These are phyloP conservation scores for Tricholoma bakamatsutake DNA, from an alignment of 768 basidiomycete species.

Conservation along the genomic window DNA sequence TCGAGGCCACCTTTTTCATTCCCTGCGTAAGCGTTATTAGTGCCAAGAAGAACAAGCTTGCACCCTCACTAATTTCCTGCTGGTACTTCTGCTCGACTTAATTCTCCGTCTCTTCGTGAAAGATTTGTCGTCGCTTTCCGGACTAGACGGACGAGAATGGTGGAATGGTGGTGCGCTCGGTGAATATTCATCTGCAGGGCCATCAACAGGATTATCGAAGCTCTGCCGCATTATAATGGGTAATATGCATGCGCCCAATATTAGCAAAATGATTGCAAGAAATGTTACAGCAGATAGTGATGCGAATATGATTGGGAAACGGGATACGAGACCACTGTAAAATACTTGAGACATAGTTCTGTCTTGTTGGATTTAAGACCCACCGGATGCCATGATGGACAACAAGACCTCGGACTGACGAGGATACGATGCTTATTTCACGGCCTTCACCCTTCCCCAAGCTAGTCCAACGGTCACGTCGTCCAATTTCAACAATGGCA, in stretches of 20 bases:
- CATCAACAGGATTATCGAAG: conserved; percentile 6
- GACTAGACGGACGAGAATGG: conserved; percentile 10
- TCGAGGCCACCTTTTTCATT: conserved; percentile 26
- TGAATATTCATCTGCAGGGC: conserved; percentile 3
- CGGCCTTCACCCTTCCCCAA: conserved; percentile 66
- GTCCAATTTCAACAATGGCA: conserved; percentile 69
- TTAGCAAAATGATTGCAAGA: conserved; percentile 38
- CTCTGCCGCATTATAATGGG: conserved; percentile 32
- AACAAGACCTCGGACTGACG: conserved; percentile 55
- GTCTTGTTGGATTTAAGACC: conserved; percentile 13
- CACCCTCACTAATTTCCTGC: conserved; percentile 17
- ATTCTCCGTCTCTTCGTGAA: conserved; percentile 18
- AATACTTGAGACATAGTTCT: not conserved
- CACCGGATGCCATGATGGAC: conserved; percentile 69
- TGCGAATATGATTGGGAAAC: conserved; percentile 58
- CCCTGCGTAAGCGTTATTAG: conserved; percentile 7
- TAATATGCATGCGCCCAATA: conserved; percentile 47
- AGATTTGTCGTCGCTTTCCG: conserved; percentile 15
- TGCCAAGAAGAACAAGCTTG: not conserved
- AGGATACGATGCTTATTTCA: conserved; percentile 63
- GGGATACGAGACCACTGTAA: conserved; percentile 59
- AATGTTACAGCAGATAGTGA: conserved; percentile 40
- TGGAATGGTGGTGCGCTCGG: not conserved
- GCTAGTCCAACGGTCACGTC: conserved; percentile 66
- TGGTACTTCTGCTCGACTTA: conserved; percentile 19